Evolutionary conservation across 2,329 filamentous ascomycete species (phyloP).

Genomic region (Pseudogymnoascus sp.): DNA sequence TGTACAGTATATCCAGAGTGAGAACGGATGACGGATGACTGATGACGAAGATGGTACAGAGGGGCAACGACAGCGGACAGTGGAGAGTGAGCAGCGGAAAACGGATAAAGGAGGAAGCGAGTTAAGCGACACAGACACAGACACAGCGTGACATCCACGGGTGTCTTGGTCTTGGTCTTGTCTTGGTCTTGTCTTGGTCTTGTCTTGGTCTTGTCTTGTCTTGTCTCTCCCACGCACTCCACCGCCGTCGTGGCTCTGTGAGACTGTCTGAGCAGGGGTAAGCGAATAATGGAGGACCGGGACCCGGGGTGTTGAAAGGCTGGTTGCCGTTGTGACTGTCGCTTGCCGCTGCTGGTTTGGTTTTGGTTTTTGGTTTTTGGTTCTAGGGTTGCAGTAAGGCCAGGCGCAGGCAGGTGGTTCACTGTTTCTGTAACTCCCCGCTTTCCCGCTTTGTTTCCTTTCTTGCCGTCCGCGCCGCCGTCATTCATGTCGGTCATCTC

Average conservation of each 20-base stretch:
- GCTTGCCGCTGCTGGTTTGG: neutral
- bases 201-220: too few species aligned
- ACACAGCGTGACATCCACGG: neutral
- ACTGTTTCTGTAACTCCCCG: neutral
- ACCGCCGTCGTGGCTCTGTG: neutral
- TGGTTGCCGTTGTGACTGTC: constrained; percentile 6
- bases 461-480: neutral
- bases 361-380: neutral
- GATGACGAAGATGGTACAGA: neutral
- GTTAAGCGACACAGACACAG: neutral
- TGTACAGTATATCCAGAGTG: neutral
- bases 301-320: neutral
- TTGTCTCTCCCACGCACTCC: neutral
- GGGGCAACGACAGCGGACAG: neutral
- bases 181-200: neutral
- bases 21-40: neutral
- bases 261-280: constrained; percentile 1
- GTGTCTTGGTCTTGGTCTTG: too few species aligned
- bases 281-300: neutral
- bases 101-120: neutral
- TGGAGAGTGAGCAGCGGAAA: neutral
- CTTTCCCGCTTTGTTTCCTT: neutral
- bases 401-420: neutral
- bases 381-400: neutral
- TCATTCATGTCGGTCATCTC: neutral